Percentiles rank a stretch among this genome's conserved stretches.
Evolutionary conservation across 371 early-diverging fungal species (phyloP).

Genomic region (Funneliformis caledonium): DNA sequence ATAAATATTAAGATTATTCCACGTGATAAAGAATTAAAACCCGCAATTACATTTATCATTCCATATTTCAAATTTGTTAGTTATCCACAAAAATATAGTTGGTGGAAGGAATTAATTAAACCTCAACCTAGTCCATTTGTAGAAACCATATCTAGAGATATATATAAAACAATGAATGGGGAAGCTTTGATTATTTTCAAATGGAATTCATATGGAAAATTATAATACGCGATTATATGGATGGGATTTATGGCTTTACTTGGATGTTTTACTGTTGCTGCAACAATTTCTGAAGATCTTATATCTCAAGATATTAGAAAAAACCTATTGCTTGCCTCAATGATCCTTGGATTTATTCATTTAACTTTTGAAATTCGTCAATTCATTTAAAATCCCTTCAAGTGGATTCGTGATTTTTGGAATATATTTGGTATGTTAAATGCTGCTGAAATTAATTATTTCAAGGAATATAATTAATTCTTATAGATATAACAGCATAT

Average conservation of each 20-base stretch:
- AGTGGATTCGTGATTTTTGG: not conserved
- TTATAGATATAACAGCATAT: not conserved
- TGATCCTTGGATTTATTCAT: not conserved
- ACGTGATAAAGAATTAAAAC: too few relatives aligned
- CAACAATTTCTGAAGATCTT: not conserved
- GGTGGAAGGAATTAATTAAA: not conserved
- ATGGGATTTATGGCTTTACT: too few relatives aligned
- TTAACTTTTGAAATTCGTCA: not conserved
- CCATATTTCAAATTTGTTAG: not conserved
- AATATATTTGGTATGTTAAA: not conserved
- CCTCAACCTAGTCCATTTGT: slow-evolving; percentile 12
- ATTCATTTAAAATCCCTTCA: not conserved
- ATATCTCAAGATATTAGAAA: not conserved
- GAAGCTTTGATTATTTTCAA: not conserved
- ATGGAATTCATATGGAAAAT: not conserved
- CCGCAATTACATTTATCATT: not conserved
- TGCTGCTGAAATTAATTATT: not conserved
- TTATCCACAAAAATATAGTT: not conserved
- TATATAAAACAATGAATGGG: not conserved
- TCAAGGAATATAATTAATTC: not conserved
- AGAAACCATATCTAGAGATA: not conserved
- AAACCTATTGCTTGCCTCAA: not conserved
- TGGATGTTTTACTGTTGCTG: too few relatives aligned
- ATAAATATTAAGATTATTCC: too few relatives aligned
- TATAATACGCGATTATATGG: too few relatives aligned